Percentiles rank a stretch among this genome's conserved stretches.
These are phyloP conservation scores for Arctostaphylos glauca DNA, from an alignment of 148 eudicot genomes.

Conservation along the genomic window DNA sequence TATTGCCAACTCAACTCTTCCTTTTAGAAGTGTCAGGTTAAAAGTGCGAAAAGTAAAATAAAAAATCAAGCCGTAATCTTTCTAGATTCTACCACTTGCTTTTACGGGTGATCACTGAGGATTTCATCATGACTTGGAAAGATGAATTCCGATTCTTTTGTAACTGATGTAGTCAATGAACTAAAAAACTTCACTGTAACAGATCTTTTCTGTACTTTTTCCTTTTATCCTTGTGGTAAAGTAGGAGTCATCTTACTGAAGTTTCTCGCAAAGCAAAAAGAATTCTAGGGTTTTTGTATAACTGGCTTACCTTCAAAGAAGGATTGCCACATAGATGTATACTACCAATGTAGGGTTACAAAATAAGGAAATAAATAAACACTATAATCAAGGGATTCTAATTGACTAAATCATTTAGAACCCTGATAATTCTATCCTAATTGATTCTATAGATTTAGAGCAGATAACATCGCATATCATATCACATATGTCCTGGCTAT, in stretches of 20 bases:
- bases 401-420: no score
- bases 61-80: background rate
- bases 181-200: background rate
- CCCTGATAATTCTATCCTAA: no score
- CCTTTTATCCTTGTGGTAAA: background rate
- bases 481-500: background rate
- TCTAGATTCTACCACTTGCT: background rate
- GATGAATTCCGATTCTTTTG: background rate
- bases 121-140: background rate
- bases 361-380: background rate
- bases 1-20: constrained; percentile 5
- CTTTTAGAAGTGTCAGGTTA: background rate
- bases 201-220: background rate
- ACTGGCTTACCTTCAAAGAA: no score
- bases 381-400: background rate
- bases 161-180: background rate
- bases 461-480: background rate
- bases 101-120: background rate
- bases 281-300: no score
- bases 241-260: background rate
- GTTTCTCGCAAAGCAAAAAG: background rate
- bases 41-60: background rate
- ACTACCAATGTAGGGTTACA: background rate
- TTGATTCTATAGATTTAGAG: background rate
- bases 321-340: no score